Percentiles rank a stretch among this genome's conserved stretches.
Evolutionary conservation across 2,329 filamentous ascomycete species (phyloP).

Genomic region (Pyrenochaeta sp.): DNA sequence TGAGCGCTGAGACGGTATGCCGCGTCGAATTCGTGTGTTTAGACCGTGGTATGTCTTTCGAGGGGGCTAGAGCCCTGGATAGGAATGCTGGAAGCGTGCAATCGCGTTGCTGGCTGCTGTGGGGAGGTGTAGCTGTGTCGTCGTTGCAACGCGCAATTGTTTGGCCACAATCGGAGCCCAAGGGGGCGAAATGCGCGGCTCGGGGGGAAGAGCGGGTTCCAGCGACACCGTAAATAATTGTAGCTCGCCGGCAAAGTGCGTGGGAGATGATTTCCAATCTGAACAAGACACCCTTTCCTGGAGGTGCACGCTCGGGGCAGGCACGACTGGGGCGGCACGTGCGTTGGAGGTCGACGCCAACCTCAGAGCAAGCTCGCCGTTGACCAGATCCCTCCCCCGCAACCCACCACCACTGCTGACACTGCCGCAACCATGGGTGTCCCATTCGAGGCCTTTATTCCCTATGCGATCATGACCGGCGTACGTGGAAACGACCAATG

Average conservation of each 20-base stretch:
- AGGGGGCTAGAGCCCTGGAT: slow-evolving; percentile 4
- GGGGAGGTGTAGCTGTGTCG: slow-evolving; percentile 30
- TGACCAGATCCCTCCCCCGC: slow-evolving; percentile 24
- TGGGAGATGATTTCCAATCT: slow-evolving; percentile 34
- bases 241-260: slow-evolving; percentile 33
- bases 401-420: slow-evolving; percentile 27
- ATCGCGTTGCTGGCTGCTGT: slow-evolving; percentile 36
- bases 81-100: slow-evolving; percentile 25
- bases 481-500: slow-evolving; percentile 53
- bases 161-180: slow-evolving; percentile 18
- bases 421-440: slow-evolving; percentile 64
- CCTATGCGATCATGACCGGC: slow-evolving; percentile 68
- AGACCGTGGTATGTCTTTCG: slow-evolving; percentile 9
- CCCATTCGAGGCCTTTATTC: slow-evolving; percentile 70
- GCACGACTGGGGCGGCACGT: neutral
- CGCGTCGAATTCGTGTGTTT: slow-evolving; percentile 12
- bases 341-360: slow-evolving; percentile 8
- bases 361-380: slow-evolving; percentile 14
- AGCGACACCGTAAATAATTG: slow-evolving; percentile 45
- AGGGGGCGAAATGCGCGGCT: slow-evolving; percentile 40
- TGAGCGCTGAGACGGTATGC: slow-evolving; percentile 8
- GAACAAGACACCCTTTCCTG: slow-evolving; percentile 37
- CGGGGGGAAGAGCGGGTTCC: slow-evolving; percentile 30
- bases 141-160: slow-evolving; percentile 32
- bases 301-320: slow-evolving; percentile 21